These are phyloP conservation scores for Diaporthe amygdali DNA, from an alignment of 2,329 filamentous ascomycete species.

Conservation along the genomic window DNA sequence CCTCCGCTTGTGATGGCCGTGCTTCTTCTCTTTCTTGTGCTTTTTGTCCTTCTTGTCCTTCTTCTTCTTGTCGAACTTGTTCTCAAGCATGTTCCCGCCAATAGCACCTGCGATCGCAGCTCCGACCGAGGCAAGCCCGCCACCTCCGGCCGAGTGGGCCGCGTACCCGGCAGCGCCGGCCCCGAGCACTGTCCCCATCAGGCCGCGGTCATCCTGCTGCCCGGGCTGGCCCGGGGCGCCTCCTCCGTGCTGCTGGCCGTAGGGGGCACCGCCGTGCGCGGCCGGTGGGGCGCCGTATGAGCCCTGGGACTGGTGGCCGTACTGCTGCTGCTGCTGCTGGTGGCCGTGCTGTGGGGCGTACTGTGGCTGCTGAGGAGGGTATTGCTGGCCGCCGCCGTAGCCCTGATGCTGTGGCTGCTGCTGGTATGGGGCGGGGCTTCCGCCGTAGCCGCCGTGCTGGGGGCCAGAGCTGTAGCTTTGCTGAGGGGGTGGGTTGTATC, in stretches of 20 bases:
- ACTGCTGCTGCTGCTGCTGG: constrained; percentile 21
- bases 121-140: constrained; percentile 54
- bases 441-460: constrained; percentile 26
- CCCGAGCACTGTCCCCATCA: constrained; percentile 59
- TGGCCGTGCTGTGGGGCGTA: constrained; percentile 27
- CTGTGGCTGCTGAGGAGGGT: constrained; percentile 27
- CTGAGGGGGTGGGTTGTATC: constrained; percentile 36
- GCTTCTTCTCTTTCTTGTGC: constrained; percentile 14
- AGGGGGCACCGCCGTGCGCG: constrained; percentile 14
- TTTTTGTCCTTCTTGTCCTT: constrained; percentile 44
- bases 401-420: constrained; percentile 25
- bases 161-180: constrained; percentile 60
- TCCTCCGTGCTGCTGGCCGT: constrained; percentile 30
- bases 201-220: constrained; percentile 55
- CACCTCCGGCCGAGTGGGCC: constrained; percentile 58
- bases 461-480: constrained; percentile 26
- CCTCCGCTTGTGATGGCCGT: constrained; percentile 15
- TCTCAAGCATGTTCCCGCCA: constrained; percentile 57
- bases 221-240: constrained; percentile 25
- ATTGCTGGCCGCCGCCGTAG: constrained; percentile 27
- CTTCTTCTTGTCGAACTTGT: constrained; percentile 39
- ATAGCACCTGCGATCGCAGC: constrained; percentile 58
- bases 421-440: constrained; percentile 25
- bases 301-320: background rate
- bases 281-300: background rate